phyloP scores from a whole-genome alignment of 768 basidiomycete species.

The Russula griseocarnosa region DNA sequence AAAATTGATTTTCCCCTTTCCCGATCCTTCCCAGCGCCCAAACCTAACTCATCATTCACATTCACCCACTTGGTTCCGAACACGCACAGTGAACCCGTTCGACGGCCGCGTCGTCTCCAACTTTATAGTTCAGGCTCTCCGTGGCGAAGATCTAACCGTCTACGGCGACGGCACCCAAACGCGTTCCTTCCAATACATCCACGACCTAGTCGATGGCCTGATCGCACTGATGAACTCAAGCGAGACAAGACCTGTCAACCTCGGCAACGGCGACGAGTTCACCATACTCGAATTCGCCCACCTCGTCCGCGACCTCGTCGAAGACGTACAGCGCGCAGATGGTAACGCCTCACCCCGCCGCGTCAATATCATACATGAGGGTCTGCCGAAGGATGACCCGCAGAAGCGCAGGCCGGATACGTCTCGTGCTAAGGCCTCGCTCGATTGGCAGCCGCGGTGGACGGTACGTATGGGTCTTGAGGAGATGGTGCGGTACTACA shows the following conservation, averaged over 20 bases:
- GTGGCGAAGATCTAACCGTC: slow-evolving; percentile 94
- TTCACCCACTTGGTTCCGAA: no score
- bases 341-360: slow-evolving; percentile 49
- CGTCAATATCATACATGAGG: slow-evolving; percentile 69
- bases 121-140: slow-evolving; percentile 96
- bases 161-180: slow-evolving; percentile 93
- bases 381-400: slow-evolving; percentile 90
- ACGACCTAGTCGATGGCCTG: slow-evolving; percentile 93
- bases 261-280: slow-evolving; percentile 94
- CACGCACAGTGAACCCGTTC: slow-evolving; percentile 76
- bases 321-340: slow-evolving; percentile 86
- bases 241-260: slow-evolving; percentile 92
- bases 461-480: slow-evolving; percentile 88
- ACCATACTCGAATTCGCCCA: slow-evolving; percentile 93
- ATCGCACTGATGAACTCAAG: slow-evolving; percentile 93
- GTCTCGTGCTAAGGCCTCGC: slow-evolving; percentile 74
- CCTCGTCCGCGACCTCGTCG: slow-evolving; percentile 87
- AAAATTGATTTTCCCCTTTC: background rate
- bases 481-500: slow-evolving; percentile 94
- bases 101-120: slow-evolving; percentile 99
- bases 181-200: slow-evolving; percentile 96
- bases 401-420: slow-evolving; percentile 93
- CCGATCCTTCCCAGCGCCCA: slow-evolving; percentile 12
- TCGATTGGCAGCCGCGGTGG: slow-evolving; percentile 93
- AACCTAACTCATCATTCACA: no score